Percentiles rank a stretch among this genome's conserved stretches.
Evolutionary conservation across 768 basidiomycete species (phyloP).

Genomic region (Lepiota venenata): DNA sequence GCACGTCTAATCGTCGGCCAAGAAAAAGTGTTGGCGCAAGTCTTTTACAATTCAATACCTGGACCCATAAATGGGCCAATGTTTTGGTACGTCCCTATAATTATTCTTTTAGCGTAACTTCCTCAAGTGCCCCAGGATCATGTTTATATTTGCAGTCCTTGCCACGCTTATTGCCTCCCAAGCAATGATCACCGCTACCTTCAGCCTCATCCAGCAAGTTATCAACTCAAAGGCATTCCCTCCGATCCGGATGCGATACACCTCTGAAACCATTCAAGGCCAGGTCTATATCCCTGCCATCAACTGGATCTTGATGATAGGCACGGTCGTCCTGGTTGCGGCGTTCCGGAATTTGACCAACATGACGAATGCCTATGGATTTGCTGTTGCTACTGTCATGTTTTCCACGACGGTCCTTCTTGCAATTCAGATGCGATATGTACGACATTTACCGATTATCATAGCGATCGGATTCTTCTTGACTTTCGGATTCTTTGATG

Average conservation of each 20-base stretch:
- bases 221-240: conserved; percentile 59
- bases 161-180: conserved; percentile 65
- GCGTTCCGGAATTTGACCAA: conserved; percentile 51
- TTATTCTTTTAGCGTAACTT: neutral
- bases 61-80: conserved; percentile 48
- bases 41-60: conserved; percentile 67
- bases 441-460: conserved; percentile 45
- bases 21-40: conserved; percentile 42
- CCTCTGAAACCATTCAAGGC: conserved; percentile 56
- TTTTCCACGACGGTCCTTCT: conserved; percentile 57
- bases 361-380: conserved; percentile 62
- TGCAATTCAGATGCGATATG: conserved; percentile 51
- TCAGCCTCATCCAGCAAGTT: conserved; percentile 60
- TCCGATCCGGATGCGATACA: conserved; percentile 55
- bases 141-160: conserved; percentile 60
- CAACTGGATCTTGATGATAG: conserved; percentile 58
- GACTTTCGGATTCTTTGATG: conserved; percentile 63
- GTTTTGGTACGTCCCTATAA: conserved; percentile 44
- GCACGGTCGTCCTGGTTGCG: conserved; percentile 49
- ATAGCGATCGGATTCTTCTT: conserved; percentile 45
- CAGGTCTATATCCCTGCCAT: conserved; percentile 65
- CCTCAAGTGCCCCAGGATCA: conserved; percentile 38
- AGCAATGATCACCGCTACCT: conserved; percentile 69
- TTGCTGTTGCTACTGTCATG: conserved; percentile 66
- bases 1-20: conserved; percentile 54